Percentiles rank a stretch among this genome's conserved stretches.
Conservation (phyloP, 2,329 filamentous ascomycete genomes). For the Diaporthe sp. region DNA sequence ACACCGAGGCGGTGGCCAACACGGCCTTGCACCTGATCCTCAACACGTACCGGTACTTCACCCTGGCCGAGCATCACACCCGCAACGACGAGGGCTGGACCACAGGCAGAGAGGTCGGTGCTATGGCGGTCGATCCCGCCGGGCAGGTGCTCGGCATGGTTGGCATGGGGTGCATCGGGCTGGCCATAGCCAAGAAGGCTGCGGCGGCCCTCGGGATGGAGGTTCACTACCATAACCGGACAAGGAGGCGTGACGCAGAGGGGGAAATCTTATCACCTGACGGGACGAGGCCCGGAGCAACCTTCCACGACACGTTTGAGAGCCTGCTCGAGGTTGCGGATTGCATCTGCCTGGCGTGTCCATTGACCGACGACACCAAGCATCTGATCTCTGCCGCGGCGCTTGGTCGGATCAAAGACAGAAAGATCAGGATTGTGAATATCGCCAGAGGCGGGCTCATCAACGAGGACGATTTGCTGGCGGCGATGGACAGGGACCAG, state of each 20-base stretch:
- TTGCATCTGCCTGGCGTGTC: conserved; percentile 47
- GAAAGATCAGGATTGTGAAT: conserved; percentile 47
- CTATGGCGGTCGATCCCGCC: conserved; percentile 39
- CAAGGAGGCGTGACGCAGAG: conserved; percentile 17
- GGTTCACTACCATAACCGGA: conserved; percentile 43
- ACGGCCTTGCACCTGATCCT: conserved; percentile 42
- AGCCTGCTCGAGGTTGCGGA: conserved; percentile 42
- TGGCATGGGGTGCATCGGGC: conserved; percentile 48
- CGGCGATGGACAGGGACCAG: conserved; percentile 44
- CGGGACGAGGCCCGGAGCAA: neutral
- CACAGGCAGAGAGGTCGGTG: conserved; percentile 36
- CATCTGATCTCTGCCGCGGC: conserved; percentile 40
- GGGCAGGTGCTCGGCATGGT: conserved; percentile 45
- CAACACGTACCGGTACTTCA: conserved; percentile 40
- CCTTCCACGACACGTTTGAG: conserved; percentile 40
- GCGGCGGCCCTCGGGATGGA: conserved; percentile 45
- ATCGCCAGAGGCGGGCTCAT: conserved; percentile 48
- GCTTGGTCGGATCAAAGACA: conserved; percentile 34
- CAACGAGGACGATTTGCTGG: conserved; percentile 46
- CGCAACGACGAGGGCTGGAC: conserved; percentile 35
- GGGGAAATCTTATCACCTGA: neutral
- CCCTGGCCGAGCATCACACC: conserved; percentile 39
- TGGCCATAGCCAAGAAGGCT: conserved; percentile 43
- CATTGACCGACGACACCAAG: conserved; percentile 42
- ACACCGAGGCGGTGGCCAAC: conserved; percentile 43